These are phyloP conservation scores for Cadophora gregata DNA, from an alignment of 2,329 filamentous ascomycete species.

Conservation along the genomic window DNA sequence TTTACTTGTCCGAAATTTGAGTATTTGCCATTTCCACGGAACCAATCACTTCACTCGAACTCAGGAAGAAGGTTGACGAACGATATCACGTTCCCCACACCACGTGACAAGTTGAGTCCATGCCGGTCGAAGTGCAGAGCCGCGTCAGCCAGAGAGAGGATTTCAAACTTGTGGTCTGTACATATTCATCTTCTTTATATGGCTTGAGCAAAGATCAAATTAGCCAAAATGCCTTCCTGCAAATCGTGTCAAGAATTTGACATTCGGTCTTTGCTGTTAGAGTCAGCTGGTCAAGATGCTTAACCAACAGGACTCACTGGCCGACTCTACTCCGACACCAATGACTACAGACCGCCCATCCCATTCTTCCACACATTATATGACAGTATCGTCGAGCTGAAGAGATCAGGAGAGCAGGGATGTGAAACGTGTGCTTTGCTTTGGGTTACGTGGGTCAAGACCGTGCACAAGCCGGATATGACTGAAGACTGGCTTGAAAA, in stretches of 20 bases:
- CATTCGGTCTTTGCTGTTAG: slow-evolving; percentile 27
- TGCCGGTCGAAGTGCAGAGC: no score
- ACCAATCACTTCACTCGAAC: no score
- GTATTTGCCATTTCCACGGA: no score
- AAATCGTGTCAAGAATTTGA: slow-evolving; percentile 28
- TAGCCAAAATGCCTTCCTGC: slow-evolving; percentile 23
- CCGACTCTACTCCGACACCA: slow-evolving; percentile 24
- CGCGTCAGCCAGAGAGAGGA: no score
- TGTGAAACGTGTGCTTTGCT: slow-evolving; percentile 28
- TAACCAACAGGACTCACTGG: slow-evolving; percentile 19
- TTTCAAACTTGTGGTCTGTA: no score
- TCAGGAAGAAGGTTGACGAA: no score
- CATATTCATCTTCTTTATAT: neutral
- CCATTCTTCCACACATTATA: slow-evolving; percentile 28
- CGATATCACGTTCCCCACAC: no score
- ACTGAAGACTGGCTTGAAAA: slow-evolving; percentile 29
- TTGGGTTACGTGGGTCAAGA: slow-evolving; percentile 29
- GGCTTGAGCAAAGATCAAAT: no score
- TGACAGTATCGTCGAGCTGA: slow-evolving; percentile 20
- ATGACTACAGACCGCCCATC: slow-evolving; percentile 28
- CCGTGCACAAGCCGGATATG: slow-evolving; percentile 23
- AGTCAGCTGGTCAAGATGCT: slow-evolving; percentile 25
- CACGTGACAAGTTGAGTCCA: neutral
- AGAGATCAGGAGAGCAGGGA: slow-evolving; percentile 23
- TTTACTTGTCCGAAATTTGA: no score